Base-by-base conservation (phyloP, 345 rosid genomes). In the Eucalyptus erythrocorys region DNA sequence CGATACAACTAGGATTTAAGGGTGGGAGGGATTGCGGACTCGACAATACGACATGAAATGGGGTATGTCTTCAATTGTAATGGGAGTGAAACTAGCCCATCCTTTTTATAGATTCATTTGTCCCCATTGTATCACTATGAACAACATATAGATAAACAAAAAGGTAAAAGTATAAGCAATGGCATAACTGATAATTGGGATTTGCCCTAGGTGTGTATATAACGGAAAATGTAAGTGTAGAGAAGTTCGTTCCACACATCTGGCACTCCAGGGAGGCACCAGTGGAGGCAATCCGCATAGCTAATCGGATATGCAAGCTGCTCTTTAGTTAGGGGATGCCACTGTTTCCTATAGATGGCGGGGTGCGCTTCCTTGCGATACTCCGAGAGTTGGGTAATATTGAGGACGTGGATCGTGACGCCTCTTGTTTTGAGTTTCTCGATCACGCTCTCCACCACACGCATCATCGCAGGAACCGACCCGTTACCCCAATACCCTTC, bases 211-310 rank as follows among this genome's bases (percentile, higher is more conserved):
- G 21, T n/a, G 11, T n/a, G 76, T n/a, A 64, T 64, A 21, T 47
- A 53, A 43, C 79, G 66, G 57, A 90, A 87, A 86, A 96, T 92
- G 57, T 92, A 92, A 42, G 98, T 93, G 89, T 93, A 97, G 88
- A 97, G 95, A 40, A 97, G 93, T 89, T 95, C 94, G 86, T 97
- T 97, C 99, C 99, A 97, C 22, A 95, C 96, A 91, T 97, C 99
- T 32, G 98, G 97, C 9, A 95, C 95, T 37, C 99, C 99, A 42
- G 99, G 99, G 43, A 97, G 97, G 88, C 96, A 96, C 99, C 99
- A 96, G 88, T 97, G 99, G 88, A 93, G 93, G 87, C 99, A 97
- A 90, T 97, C 99, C 26, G 99, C 94, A 61, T 94, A 95, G 61
- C 94, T 93, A 51, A 87, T 90, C 37, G 99, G 98, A 87, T 95